Base-by-base conservation (phyloP, 805 yeast genomes). In the Starmerella scarabaei region DNA sequence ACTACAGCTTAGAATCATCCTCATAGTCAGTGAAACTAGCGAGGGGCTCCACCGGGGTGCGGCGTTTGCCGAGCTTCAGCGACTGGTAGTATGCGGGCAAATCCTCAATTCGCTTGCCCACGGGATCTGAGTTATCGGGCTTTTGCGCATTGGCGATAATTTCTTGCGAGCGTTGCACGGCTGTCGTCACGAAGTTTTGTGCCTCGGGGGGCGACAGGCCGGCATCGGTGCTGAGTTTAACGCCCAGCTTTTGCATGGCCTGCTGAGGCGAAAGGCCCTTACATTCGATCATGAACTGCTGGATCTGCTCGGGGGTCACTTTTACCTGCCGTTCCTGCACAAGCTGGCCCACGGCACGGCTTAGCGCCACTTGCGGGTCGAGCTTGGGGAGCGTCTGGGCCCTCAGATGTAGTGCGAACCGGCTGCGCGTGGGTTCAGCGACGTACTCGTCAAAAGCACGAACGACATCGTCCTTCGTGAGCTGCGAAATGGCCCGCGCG, bases 361-460 rank as follows among this genome's bases (percentile, higher is more conserved):
- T 41, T 6, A 51, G 41, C 2, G 57, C 44, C 15, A 46, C 47
- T 31, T 46, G 48, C 17, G 42, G 41, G 5, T 38, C 41, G 15
- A 24, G 32, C 34, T 35, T 14, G 12, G 46, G 30, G 40, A 34
- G 30, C 31, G 38, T 32, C 30, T 71, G 76, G 4, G 93, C 73
- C 52, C 73, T 69, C 54, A 85, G 65, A 53, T 79, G 81, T 15
- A 80, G 68, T 21, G 75, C 67, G 18, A 77, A 54, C 52, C 62
- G 71, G 1, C 75, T 51, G 1, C 55, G 45, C 16, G 57, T 48
- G 3, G 48, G 35, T 15, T 68, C 67, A 41, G 58, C 50, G 16
- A 80, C 63, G 42, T 61, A 64, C 3, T 60, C 50, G 20, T 69
- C 53, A 55, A 68, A 82, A 52, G 76, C 76, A 1, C 66, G 64